A percentile compares a stretch with the other conserved stretches of the same genome.
phyloP scores from a whole-genome alignment of 306 rosid species.

The Trifolium fragiferum region DNA sequence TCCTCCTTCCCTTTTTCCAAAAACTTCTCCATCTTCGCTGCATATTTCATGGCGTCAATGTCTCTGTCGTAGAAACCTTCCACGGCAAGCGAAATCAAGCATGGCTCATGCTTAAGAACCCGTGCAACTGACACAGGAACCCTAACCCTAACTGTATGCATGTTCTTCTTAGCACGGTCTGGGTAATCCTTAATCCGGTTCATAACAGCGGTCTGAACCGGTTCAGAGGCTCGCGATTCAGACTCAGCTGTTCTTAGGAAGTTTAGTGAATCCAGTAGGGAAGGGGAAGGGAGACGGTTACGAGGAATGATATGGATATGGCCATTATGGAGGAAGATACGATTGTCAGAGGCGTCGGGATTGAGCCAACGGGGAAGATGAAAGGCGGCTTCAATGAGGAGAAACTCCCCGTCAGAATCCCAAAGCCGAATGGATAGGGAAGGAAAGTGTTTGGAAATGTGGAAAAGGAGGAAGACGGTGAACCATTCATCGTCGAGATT shows the following conservation, averaged over 20 bases:
- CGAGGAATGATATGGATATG: constrained; percentile 67
- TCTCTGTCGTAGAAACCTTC: constrained; percentile 94
- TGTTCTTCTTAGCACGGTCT: constrained; percentile 57
- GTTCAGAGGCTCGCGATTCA: constrained; percentile 63
- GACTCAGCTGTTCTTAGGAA: constrained; percentile 46
- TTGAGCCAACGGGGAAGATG: constrained; percentile 97
- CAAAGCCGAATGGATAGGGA: constrained; percentile 73
- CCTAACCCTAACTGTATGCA: constrained; percentile 73
- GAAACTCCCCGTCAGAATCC: constrained; percentile 96
- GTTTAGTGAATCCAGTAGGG: constrained; percentile 60
- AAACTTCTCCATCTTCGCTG: constrained; percentile 80
- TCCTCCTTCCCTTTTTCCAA: constrained; percentile 62
- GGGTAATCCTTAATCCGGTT: constrained; percentile 74
- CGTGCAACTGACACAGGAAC: constrained; percentile 76
- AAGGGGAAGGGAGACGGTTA: constrained; percentile 49
- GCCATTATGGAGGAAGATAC: constrained; percentile 73
- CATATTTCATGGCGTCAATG: constrained; percentile 78
- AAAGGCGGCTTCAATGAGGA: constrained; percentile 92
- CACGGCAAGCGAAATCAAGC: constrained; percentile 73
- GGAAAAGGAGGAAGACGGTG: constrained; percentile 84
- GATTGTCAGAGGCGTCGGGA: constrained; percentile 73
- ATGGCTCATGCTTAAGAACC: constrained; percentile 75
- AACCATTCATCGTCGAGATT: constrained; percentile 95
- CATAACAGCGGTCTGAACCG: constrained; percentile 61
- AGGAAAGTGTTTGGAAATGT: constrained; percentile 59